Percentiles rank a stretch among this genome's conserved stretches.
Evolutionary conservation across 805 yeast species (phyloP).

Genomic region (Danielia reshetovae): DNA sequence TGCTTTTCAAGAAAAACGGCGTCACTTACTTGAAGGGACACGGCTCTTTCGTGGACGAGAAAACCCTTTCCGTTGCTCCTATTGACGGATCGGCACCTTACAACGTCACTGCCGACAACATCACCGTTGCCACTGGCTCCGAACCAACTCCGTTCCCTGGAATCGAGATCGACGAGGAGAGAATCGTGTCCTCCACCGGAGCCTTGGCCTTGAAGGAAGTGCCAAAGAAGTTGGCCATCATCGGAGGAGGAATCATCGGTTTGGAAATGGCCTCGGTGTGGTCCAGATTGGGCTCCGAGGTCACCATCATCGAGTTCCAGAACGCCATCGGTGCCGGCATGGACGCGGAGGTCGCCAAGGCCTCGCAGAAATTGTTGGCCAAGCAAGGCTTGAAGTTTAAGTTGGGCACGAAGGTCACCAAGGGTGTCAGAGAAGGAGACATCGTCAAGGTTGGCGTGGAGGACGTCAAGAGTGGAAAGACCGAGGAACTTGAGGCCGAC

Average conservation of each 20-base stretch:
- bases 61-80: slow-evolving; percentile 75
- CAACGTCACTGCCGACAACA: slow-evolving; percentile 72
- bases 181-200: slow-evolving; percentile 96
- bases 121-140: slow-evolving; percentile 97
- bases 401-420: slow-evolving; percentile 84
- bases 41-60: slow-evolving; percentile 83
- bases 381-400: slow-evolving; percentile 96
- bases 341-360: slow-evolving; percentile 93
- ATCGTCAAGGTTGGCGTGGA: slow-evolving; percentile 83
- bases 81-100: slow-evolving; percentile 77
- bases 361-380: slow-evolving; percentile 81
- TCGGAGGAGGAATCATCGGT: slow-evolving; percentile 99
- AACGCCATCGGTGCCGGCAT: slow-evolving; percentile 94
- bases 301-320: slow-evolving; percentile 89
- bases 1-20: slow-evolving; percentile 92
- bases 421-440: slow-evolving; percentile 87
- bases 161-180: slow-evolving; percentile 90
- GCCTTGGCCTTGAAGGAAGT: slow-evolving; percentile 78
- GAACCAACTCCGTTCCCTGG: slow-evolving; percentile 99
- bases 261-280: slow-evolving; percentile 99
- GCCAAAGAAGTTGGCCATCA: slow-evolving; percentile 87
- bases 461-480: slow-evolving; percentile 80
- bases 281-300: slow-evolving; percentile 92
- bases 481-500: slow-evolving; percentile 79
- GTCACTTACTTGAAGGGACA: slow-evolving; percentile 92